Evolutionary conservation across 1,139 yeast genomes (phyloP).

Genomic region (Diutina sp.): DNA sequence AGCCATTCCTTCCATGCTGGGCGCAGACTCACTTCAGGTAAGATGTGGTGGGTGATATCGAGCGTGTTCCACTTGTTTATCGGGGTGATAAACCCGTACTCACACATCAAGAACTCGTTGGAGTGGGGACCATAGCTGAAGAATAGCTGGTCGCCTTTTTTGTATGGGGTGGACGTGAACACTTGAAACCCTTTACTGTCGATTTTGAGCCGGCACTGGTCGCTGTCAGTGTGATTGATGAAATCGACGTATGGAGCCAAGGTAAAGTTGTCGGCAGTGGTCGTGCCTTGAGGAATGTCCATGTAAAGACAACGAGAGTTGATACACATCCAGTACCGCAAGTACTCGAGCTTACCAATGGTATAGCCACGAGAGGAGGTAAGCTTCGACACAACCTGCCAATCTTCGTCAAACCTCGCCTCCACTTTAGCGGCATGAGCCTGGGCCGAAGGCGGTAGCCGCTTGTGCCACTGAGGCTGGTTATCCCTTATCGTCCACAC

Average conservation of each 20-base stretch:
- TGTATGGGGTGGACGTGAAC: constrained; percentile 21
- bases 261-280: constrained; percentile 56
- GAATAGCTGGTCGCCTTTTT: constrained; percentile 43
- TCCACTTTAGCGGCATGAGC: constrained; percentile 23
- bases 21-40: constrained; percentile 26
- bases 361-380: constrained; percentile 6
- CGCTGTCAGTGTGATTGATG: constrained; percentile 57
- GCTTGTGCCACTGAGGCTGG: constrained; percentile 11
- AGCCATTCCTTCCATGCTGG: constrained; percentile 22
- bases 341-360: constrained; percentile 15
- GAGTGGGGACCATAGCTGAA: constrained; percentile 84
- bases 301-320: constrained; percentile 86
- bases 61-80: constrained; percentile 58
- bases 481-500: constrained; percentile 14
- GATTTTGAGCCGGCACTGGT: constrained; percentile 38
- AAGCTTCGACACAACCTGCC: constrained; percentile 13
- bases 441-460: constrained; percentile 27
- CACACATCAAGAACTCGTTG: constrained; percentile 67
- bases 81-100: constrained; percentile 66
- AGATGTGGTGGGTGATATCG: constrained; percentile 40
- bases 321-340: constrained; percentile 77
- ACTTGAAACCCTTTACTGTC: constrained; percentile 41
- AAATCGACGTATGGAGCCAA: constrained; percentile 89
- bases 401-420: constrained; percentile 26
- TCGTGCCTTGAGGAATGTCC: constrained; percentile 42